phyloP scores from a whole-genome alignment of 2,329 filamentous ascomycete species.

The Diaporthe ilicicola region DNA sequence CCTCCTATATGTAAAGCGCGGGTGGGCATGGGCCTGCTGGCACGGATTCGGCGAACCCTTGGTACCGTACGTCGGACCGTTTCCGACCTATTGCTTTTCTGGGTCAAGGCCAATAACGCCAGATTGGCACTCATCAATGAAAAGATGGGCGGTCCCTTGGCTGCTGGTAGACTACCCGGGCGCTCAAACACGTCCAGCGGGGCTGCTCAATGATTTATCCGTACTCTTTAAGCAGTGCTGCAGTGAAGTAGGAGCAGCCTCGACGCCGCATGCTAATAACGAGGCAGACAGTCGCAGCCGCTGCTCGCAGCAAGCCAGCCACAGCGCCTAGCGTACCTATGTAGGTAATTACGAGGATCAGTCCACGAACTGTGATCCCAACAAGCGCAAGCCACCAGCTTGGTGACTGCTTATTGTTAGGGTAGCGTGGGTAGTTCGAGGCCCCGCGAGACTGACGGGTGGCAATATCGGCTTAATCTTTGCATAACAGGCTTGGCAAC shows the following conservation, averaged over 20 bases:
- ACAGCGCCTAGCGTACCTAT: not conserved
- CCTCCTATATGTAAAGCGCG: not conserved
- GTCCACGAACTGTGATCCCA: not conserved
- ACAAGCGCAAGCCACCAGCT: not conserved
- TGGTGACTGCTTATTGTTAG: not conserved
- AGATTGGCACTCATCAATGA: not conserved
- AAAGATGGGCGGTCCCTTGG: not conserved
- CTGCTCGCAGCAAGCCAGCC: not conserved
- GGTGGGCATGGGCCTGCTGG: not conserved
- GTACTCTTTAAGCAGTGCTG: too few relatives aligned
- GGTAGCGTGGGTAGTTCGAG: too few relatives aligned
- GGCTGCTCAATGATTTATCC: not conserved
- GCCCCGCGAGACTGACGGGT: not conserved
- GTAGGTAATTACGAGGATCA: not conserved
- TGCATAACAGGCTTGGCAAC: not conserved
- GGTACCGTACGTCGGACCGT: not conserved
- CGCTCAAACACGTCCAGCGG: not conserved
- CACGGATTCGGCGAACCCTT: conserved; percentile 5
- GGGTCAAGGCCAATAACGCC: not conserved
- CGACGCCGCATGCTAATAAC: not conserved
- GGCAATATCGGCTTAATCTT: not conserved
- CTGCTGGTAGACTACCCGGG: not conserved
- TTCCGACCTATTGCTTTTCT: conserved; percentile 1
- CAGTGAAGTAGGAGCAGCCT: not conserved
- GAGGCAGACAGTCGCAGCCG: not conserved